Base-by-base conservation (phyloP, 352 stramenopile species). In the Globisporangium iwayamae region DNA sequence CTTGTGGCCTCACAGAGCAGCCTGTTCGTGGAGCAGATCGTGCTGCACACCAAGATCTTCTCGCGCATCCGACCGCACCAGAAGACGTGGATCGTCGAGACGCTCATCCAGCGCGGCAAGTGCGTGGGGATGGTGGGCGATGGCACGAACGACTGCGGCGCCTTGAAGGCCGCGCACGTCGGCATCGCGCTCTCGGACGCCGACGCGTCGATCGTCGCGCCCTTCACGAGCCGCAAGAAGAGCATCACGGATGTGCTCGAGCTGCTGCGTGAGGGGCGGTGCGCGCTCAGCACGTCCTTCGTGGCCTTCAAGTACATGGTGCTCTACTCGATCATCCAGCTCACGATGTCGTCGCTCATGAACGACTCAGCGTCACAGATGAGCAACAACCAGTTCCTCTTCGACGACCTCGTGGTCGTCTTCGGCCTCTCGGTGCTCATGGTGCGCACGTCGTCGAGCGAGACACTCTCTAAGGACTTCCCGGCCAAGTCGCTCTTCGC, bases 231-330 rank as follows among this genome's bases (percentile, higher is more conserved):
- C 51, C 74, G 90, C 30, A 78, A 87, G 28, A 94, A 97, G 55
- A 75, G 68, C 7, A 87, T 98, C 43, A 82, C 71, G 16, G 90
- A 93, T 54, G 90, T 97, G 1, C 67, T 94, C 1, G 83, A 90
- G 57, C 64, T 98, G 22, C 59, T 97, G 11, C 79, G 77, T 34
- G 93, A 98, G 73, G 93, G 93, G 38, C 84, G 91, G 18, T 94
- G 90, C 52, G 86, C 91, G 34, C 76, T 98, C 16, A 93, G 87
- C 60, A 94, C 90, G 46, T 89, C 93, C 30, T 92, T 97, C 30
- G 77, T 91, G 7, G 75, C 77, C 4, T 98, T 97, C 74, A 93
- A 96, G 57, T 98, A 88, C 68, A 94, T 97, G 83, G 90, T 98
- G 50, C 79, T 97, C 51, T 98, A 97, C 76, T 90, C 89, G 52